Evolutionary conservation across 768 basidiomycete species (phyloP).

Genomic region (Paxillus rubicundulus): DNA sequence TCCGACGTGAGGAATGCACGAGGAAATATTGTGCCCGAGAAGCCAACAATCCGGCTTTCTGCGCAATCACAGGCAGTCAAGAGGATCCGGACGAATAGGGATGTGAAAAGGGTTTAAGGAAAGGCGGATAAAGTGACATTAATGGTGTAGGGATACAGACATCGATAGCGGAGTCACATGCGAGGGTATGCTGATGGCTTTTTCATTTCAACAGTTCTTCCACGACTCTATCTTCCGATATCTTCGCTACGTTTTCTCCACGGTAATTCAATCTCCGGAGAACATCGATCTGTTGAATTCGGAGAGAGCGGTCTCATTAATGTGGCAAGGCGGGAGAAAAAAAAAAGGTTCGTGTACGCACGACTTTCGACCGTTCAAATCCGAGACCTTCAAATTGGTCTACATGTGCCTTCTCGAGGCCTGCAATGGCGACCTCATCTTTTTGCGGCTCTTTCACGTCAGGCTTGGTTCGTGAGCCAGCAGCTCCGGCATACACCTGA

Average conservation of each 20-base stretch:
- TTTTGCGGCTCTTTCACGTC: slow-evolving; percentile 30
- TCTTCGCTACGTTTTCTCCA: slow-evolving; percentile 74
- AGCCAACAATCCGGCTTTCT: slow-evolving; percentile 1
- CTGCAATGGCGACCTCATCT: slow-evolving; percentile 65
- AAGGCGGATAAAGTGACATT: slow-evolving; percentile 27
- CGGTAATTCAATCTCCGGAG: slow-evolving; percentile 86
- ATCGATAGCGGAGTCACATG: slow-evolving; percentile 21
- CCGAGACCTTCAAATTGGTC: slow-evolving; percentile 81
- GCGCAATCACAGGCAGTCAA: slow-evolving; percentile 11
- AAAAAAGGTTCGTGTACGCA: slow-evolving; percentile 52
- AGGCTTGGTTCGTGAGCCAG: slow-evolving; percentile 43
- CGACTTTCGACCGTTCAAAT: slow-evolving; percentile 81
- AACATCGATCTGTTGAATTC: slow-evolving; percentile 68
- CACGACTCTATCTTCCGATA: slow-evolving; percentile 79
- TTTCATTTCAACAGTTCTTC: slow-evolving; percentile 76
- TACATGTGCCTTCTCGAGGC: slow-evolving; percentile 80
- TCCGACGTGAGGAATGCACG: background rate
- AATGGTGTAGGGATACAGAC: slow-evolving; percentile 23
- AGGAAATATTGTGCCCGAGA: slow-evolving; percentile 5
- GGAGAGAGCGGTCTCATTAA: slow-evolving; percentile 1
- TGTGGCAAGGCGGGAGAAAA: background rate
- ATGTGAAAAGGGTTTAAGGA: slow-evolving; percentile 11
- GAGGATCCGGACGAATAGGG: slow-evolving; percentile 13
- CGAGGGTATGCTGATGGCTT: slow-evolving; percentile 23
- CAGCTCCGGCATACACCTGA: slow-evolving; percentile 83